These are phyloP conservation scores for Clavispora phyllophila DNA, from an alignment of 805 yeast species.

Conservation along the genomic window DNA sequence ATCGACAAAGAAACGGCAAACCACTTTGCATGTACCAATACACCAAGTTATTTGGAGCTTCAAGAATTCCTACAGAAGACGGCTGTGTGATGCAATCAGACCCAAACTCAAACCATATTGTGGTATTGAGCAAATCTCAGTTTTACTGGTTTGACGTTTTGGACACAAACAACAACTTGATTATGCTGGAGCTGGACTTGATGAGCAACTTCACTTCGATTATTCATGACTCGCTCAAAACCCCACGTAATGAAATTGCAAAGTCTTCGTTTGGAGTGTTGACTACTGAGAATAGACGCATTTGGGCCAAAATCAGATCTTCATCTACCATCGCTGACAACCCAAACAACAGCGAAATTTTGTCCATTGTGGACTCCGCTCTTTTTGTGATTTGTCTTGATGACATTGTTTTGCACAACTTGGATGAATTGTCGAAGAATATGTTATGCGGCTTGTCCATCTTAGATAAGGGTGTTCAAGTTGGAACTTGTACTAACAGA, in stretches of 20 bases:
- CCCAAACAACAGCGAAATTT: constrained; percentile 59
- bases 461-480: constrained; percentile 80
- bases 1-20: constrained; percentile 52
- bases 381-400: constrained; percentile 81
- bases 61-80: constrained; percentile 72
- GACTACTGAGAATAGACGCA: constrained; percentile 83
- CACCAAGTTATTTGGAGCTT: constrained; percentile 77
- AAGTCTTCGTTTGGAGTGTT: constrained; percentile 81
- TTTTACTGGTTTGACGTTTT: constrained; percentile 94
- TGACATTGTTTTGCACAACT: constrained; percentile 60
- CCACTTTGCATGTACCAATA: constrained; percentile 91
- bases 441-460: constrained; percentile 83
- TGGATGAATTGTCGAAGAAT: constrained; percentile 68
- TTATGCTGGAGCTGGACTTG: constrained; percentile 71
- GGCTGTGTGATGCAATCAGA: constrained; percentile 89
- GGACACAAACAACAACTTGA: constrained; percentile 64
- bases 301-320: constrained; percentile 77
- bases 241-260: constrained; percentile 55
- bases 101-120: constrained; percentile 67
- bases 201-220: constrained; percentile 71
- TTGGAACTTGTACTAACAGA: constrained; percentile 89
- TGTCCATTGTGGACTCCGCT: constrained; percentile 74
- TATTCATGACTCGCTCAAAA: constrained; percentile 61
- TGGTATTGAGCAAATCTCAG: constrained; percentile 79
- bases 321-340: constrained; percentile 37